Conservation (phyloP, 176 grass and related monocot genomes). For the Puccinellia tenuiflora region DNA sequence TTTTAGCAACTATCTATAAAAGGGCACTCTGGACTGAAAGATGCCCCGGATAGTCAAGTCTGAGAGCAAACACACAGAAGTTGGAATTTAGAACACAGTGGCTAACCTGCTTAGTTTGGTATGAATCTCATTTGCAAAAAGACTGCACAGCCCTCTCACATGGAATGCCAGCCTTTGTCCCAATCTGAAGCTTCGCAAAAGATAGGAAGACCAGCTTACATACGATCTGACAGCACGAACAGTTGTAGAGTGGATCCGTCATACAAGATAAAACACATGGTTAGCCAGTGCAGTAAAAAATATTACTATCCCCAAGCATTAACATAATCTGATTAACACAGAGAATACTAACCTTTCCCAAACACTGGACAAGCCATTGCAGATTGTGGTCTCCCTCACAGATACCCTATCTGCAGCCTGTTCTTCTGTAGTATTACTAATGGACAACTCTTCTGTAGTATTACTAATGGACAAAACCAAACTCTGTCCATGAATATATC, state of each 20-base stretch:
- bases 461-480: background rate
- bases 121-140: conserved; percentile 10
- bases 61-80: background rate
- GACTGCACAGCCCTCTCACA: conserved; percentile 27
- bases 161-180: conserved; percentile 44
- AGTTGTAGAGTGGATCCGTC: background rate
- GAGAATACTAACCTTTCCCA: conserved; percentile 34
- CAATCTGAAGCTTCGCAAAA: conserved; percentile 27
- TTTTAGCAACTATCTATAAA: conserved; percentile 1
- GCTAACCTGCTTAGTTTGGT: conserved; percentile 31
- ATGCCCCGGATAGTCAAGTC: background rate
- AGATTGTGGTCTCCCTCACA: background rate
- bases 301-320: background rate
- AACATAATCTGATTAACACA: background rate
- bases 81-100: background rate
- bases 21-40: conserved; percentile 6
- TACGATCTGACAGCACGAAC: conserved; percentile 21
- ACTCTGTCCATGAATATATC: conserved; percentile 2
- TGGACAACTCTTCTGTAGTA: conserved; percentile 12
- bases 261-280: background rate
- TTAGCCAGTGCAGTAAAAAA: background rate
- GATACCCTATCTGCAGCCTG: conserved; percentile 9
- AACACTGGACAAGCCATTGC: conserved; percentile 16
- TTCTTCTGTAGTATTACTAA: conserved; percentile 3
- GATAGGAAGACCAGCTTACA: conserved; percentile 6